These are phyloP conservation scores for Coemansia nantahalensis DNA, from an alignment of 192 early-diverging fungal genomes.

Conservation along the genomic window DNA sequence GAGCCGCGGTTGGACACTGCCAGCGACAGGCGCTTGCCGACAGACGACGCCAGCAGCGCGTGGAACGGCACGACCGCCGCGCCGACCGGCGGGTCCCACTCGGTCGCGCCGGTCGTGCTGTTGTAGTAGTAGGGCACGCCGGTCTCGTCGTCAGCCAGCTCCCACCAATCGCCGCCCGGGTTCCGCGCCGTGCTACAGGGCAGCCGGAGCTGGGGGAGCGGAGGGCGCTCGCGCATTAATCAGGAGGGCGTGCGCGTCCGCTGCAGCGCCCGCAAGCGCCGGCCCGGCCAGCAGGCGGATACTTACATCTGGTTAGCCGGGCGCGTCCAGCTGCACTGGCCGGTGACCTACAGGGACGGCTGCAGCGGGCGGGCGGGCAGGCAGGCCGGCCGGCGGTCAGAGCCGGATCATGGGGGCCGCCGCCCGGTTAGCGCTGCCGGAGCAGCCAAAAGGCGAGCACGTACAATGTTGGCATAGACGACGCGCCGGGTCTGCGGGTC, in stretches of 20 bases:
- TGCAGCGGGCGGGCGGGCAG: too few relatives aligned
- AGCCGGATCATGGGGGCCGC: background rate
- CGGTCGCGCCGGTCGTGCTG: conserved; percentile 78
- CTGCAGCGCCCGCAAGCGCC: background rate
- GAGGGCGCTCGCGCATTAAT: too few relatives aligned
- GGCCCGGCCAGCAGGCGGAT: background rate
- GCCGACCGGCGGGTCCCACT: conserved; percentile 78
- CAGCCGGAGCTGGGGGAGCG: too few relatives aligned
- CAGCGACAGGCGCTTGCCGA: conserved; percentile 75
- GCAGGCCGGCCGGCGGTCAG: too few relatives aligned
- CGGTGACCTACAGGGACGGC: conserved; percentile 58
- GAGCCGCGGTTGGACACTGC: conserved; percentile 53
- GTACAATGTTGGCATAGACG: conserved; percentile 70
- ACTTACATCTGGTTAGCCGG: conserved; percentile 47
- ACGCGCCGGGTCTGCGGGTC: conserved; percentile 63
- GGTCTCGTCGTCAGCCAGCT: conserved; percentile 83
- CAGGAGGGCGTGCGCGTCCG: too few relatives aligned
- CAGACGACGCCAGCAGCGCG: conserved; percentile 67
- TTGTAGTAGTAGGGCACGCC: conserved; percentile 94
- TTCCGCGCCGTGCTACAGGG: conserved; percentile 64
- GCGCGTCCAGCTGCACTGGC: conserved; percentile 68
- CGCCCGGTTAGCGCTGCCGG: background rate
- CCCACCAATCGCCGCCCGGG: conserved; percentile 93
- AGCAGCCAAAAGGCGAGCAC: background rate
- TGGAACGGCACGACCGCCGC: conserved; percentile 73